These are phyloP conservation scores for Penicillium fimorum DNA, from an alignment of 495 filamentous ascomycete species.

Conservation along the genomic window DNA sequence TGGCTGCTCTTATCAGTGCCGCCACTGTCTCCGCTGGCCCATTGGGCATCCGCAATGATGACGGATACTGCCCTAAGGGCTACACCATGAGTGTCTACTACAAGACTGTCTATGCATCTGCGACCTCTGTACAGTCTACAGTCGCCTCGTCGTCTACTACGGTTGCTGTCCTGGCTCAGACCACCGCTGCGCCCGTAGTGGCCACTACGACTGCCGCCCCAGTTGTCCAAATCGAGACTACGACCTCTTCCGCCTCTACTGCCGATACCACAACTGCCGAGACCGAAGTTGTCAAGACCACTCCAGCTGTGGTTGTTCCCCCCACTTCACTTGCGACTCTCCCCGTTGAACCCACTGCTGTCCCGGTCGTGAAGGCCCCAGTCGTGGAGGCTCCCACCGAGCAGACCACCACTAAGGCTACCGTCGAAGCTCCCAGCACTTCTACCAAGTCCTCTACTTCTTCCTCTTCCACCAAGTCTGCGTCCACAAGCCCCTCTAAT, in stretches of 20 bases:
- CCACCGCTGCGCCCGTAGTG: slow-evolving; percentile 7
- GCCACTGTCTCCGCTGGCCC: slow-evolving; percentile 32
- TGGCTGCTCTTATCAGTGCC: slow-evolving; percentile 34
- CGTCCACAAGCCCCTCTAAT: neutral
- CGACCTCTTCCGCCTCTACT: slow-evolving; percentile 7
- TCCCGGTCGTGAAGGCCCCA: slow-evolving; percentile 5
- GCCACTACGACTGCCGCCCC: neutral
- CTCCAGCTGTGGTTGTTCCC: slow-evolving; percentile 1
- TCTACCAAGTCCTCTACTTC: slow-evolving; percentile 15
- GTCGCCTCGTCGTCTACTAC: neutral
- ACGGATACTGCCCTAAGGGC: slow-evolving; percentile 30
- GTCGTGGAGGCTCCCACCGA: slow-evolving; percentile 1
- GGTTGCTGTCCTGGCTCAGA: neutral
- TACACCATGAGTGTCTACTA: slow-evolving; percentile 25
- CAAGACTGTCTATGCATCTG: slow-evolving; percentile 2
- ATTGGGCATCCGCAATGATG: slow-evolving; percentile 15
- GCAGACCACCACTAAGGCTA: neutral
- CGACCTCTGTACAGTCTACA: slow-evolving; percentile 14
- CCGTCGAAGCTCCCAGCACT: no score
- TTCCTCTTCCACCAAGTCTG: slow-evolving; percentile 8
- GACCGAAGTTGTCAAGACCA: slow-evolving; percentile 8
- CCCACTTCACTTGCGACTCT: slow-evolving; percentile 11
- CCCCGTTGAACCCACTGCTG: slow-evolving; percentile 10
- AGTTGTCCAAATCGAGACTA: neutral
- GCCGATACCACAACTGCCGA: slow-evolving; percentile 10